Percentiles rank a stretch among this genome's conserved stretches.
phyloP scores from a whole-genome alignment of 805 yeast species.

The Yarrowia phangngaensis region DNA sequence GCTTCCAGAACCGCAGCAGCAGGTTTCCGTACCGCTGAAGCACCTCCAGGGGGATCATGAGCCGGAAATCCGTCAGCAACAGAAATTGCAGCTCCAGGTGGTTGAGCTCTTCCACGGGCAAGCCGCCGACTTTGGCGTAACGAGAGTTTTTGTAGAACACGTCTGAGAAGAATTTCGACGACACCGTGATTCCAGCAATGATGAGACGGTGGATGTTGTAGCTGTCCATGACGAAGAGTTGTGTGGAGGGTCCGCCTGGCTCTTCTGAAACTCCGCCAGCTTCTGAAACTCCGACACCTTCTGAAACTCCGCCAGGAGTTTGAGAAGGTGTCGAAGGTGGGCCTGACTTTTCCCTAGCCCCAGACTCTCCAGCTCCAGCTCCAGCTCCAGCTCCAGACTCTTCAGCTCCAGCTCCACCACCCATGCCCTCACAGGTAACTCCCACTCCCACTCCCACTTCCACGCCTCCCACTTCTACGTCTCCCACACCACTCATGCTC shows the following conservation, averaged over 20 bases:
- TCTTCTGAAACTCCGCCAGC: no score
- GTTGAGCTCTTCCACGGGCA: conserved; percentile 88
- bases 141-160: conserved; percentile 91
- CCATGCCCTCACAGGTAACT: no score
- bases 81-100: conserved; percentile 88
- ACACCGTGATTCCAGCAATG: conserved; percentile 91
- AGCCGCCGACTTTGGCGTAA: conserved; percentile 90
- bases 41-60: conserved; percentile 86
- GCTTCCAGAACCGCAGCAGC: conserved; percentile 75
- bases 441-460: no score
- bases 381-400: no score
- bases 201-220: conserved; percentile 91
- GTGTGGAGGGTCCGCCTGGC: conserved; percentile 46
- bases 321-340: conserved; percentile 5
- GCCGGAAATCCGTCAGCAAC: conserved; percentile 74
- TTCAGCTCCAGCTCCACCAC: no score
- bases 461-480: no score
- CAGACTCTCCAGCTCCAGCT: no score
- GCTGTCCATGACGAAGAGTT: conserved; percentile 89
- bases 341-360: conserved; percentile 10
- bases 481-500: no score
- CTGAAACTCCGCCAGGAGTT: conserved; percentile 9
- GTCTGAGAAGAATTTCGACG: conserved; percentile 91
- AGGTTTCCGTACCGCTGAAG: conserved; percentile 86
- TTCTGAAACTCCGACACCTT: no score